Base-by-base conservation (phyloP, 768 basidiomycete species). In the Gautieria morchelliformis region DNA sequence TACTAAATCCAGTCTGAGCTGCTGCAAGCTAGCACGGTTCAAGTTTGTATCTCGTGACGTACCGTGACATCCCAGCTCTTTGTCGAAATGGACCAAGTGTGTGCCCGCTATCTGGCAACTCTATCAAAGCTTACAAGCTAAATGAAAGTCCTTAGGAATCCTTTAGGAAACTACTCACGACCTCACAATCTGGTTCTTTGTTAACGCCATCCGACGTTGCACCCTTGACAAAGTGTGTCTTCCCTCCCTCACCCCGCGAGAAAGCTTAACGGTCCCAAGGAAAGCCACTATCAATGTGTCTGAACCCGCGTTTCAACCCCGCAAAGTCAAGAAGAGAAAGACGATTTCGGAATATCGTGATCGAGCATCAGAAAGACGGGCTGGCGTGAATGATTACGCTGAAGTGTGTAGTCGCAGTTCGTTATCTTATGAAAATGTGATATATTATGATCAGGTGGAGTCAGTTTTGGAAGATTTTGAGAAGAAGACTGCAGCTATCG, bases 391-490 rank as follows among this genome's bases (percentile, higher is more conserved):
- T 61, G 89, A 92, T 63, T 91, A 83, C 69, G 85, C 87, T 0
- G 73, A 86, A 68, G 88, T 85, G 61, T 30, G 70, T 65, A 37
- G 41, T 44, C 24, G 10, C 37, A 49, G 46, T 22, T 9, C 14
- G 44, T n/a, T 58, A 15, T 5, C 14, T n/a, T 19, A 30, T 1
- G 48, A 1, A 27, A 24, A n/a, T 44, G 6, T 41, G 22, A 22
- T 10, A 39, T 35, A 20, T 39, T n/a, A 19, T 30, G 15, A 12
- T 12, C 49, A 91, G 84, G 82, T 90, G 32, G 89, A 91, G 67
- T 83, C 89, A 11, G 71, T 94, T 10, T 71, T 89, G 1, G 86
- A 90, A 55, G 89, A 91, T 59, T 93, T 93, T 58, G 84, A 93
- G 69, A 78, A 75, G 62, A 77, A 76, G 40, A 75, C 76, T 53